Conservation (phyloP, 2,329 filamentous ascomycete species). For the Cyclaneusma minus region DNA sequence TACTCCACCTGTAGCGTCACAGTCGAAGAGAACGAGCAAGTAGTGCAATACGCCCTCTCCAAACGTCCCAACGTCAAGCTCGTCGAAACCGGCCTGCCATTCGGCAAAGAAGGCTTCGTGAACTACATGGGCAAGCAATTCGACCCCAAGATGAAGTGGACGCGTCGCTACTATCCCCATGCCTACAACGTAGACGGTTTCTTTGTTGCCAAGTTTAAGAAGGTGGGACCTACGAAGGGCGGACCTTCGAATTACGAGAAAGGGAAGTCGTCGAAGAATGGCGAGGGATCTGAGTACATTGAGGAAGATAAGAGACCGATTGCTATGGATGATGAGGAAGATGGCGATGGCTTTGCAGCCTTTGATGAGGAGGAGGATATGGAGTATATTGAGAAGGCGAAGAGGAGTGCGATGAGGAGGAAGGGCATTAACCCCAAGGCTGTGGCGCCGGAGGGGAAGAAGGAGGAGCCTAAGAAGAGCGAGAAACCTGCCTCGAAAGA, state of each 20-base stretch:
- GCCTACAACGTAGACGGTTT: conserved; percentile 95
- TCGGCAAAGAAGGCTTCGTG: conserved; percentile 86
- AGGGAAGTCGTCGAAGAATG: conserved; percentile 7
- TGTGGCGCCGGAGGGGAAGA: conserved; percentile 7
- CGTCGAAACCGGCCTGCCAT: conserved; percentile 78
- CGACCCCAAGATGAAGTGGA: conserved; percentile 68
- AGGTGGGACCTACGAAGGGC: conserved; percentile 54
- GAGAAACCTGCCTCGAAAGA: conserved; percentile 11
- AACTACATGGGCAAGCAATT: conserved; percentile 86
- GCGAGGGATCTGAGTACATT: conserved; percentile 22
- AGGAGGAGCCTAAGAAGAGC: conserved; percentile 10
- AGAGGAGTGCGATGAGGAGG: conserved; percentile 32
- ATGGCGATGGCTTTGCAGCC: conserved; percentile 46
- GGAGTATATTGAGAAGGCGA: conserved; percentile 57
- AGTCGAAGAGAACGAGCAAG: conserved; percentile 83
- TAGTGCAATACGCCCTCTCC: conserved; percentile 83
- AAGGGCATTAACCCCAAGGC: conserved; percentile 4
- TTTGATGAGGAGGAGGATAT: conserved; percentile 63
- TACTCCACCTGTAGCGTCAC: conserved; percentile 96
- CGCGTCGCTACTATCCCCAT: conserved; percentile 78
- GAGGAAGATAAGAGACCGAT: conserved; percentile 58
- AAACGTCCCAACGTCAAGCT: conserved; percentile 89
- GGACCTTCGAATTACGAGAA: conserved; percentile 14
- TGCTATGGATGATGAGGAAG: conserved; percentile 18
- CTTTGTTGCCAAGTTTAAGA: conserved; percentile 96